A percentile compares a stretch with the other conserved stretches of the same genome.
These are phyloP conservation scores for Fremontodendron californicum DNA, from an alignment of 345 rosid genomes.

Conservation along the genomic window DNA sequence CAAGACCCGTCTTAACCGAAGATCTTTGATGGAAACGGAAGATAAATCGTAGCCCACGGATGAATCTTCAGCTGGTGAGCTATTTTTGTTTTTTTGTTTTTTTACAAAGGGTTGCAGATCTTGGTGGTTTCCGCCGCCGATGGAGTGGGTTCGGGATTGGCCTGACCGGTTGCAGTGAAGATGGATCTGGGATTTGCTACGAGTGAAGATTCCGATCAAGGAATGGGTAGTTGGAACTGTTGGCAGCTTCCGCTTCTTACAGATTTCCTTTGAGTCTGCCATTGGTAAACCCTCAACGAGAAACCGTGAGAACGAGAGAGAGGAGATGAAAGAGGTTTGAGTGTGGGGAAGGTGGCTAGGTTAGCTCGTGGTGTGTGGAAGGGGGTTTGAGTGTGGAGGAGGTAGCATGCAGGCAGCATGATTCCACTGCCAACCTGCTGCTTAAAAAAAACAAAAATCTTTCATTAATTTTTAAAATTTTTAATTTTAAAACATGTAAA, in stretches of 20 bases:
- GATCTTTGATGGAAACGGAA: slow-evolving; percentile 40
- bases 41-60: slow-evolving; percentile 4
- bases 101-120: background rate
- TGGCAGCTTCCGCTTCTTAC: slow-evolving; percentile 32
- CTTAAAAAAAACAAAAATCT: too few relatives aligned
- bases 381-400: too few relatives aligned
- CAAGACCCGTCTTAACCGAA: slow-evolving; percentile 55
- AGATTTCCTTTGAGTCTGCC: slow-evolving; percentile 21
- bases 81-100: slow-evolving; percentile 14
- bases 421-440: too few relatives aligned
- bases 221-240: slow-evolving; percentile 10
- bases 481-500: too few relatives aligned
- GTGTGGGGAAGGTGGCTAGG: background rate
- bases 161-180: slow-evolving; percentile 28
- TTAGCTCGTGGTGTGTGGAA: too few relatives aligned
- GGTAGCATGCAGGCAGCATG: too few relatives aligned
- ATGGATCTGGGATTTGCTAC: slow-evolving; percentile 32
- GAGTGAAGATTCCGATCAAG: slow-evolving; percentile 20
- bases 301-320: background rate
- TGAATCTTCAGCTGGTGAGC: background rate
- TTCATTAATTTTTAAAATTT: too few relatives aligned
- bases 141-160: slow-evolving; percentile 18
- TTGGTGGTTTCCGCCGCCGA: background rate
- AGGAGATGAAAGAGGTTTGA: background rate
- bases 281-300: background rate